phyloP scores from a whole-genome alignment of 768 basidiomycete genomes.

The Rhodotorula diobovata region DNA sequence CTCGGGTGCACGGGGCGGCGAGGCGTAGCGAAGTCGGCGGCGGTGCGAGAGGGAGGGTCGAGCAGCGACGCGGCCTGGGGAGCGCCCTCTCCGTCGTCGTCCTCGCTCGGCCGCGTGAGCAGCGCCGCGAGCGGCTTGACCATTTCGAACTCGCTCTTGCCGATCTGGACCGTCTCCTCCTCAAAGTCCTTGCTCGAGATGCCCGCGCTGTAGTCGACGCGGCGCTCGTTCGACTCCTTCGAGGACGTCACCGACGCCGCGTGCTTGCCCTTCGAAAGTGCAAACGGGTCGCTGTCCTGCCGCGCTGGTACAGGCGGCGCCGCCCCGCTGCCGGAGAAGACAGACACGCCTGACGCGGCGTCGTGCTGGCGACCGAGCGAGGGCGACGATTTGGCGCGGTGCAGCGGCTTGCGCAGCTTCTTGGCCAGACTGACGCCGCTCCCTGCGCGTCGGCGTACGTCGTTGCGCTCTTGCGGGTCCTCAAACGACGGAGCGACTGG shows the following conservation, averaged over 20 bases:
- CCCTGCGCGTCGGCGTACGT: not conserved
- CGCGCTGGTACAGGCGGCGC: not conserved
- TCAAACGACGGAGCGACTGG: not conserved
- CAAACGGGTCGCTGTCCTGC: not conserved
- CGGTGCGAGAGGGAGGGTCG: not conserved
- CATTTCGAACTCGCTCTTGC: constrained; percentile 29
- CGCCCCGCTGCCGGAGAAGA: not conserved
- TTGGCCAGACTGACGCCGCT: not conserved
- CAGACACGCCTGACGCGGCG: not conserved
- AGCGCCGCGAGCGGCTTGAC: constrained; percentile 26
- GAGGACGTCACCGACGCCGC: not conserved
- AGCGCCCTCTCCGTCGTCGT: not conserved
- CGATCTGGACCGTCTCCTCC: constrained; percentile 34
- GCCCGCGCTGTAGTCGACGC: constrained; percentile 14
- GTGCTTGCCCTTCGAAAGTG: not conserved
- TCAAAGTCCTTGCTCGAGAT: constrained; percentile 33
- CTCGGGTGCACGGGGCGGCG: not conserved
- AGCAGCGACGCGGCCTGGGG: not conserved
- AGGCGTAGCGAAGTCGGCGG: not conserved
- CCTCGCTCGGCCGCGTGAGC: not conserved
- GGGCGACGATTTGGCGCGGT: constrained; percentile 4
- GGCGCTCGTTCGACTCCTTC: not conserved
- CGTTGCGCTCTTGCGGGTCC: not conserved
- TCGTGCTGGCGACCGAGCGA: not conserved
- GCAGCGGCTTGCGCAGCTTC: constrained; percentile 28